Base-by-base conservation (phyloP, 2,329 filamentous ascomycete species). In the Macrophomina pseudophaseolina region DNA sequence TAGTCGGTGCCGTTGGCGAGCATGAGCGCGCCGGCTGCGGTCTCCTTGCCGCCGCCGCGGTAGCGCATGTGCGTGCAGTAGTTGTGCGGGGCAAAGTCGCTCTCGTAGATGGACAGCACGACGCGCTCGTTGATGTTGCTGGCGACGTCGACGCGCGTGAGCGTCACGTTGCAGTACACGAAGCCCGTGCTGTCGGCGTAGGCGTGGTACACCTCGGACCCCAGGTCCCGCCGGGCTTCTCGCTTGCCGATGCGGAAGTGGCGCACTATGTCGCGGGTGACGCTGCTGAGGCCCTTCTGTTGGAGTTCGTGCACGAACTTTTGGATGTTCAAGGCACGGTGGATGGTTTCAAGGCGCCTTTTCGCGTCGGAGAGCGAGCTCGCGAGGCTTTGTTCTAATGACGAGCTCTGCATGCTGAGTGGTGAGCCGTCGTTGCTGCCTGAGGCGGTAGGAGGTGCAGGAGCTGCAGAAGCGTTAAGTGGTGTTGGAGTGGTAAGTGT, bases 101-200 rank as follows among this genome's bases (percentile, higher is more conserved):
- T 74, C 64, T 79, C 75, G 64, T 76, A 73, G 14, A 79, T 64
- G 3, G 49, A 35, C 49, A 64, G 53, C n/a, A n/a, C 12, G n/a
- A 64, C 16, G 40, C 84, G 86, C 72, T 92, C 86, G 51, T 86
- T 85, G 0, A 78, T 73, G 46, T 85, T 84, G 11, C 80, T 79
- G 4, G 68, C 76, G 46, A 73, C 82, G 76, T 78, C 85, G 73
- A 73, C 74, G 35, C 90, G 86, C 2, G 83, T 83, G 14, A 95
- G 78, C 0, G 83, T 82, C 66, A 91, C 79, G 64, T 88, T 83
- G 42, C 38, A 42, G 77, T 92, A 93, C 4, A 80, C 76, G 74
- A 92, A 91, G 56, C 84, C 85, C 0, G 84, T 84, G 3, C 72
- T 65, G 74, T 95, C 91, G 18, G 77, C 79, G 76, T 90, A 93